Conservation (phyloP, 305 asterid genomes). For the Solanum hybrid region DNA sequence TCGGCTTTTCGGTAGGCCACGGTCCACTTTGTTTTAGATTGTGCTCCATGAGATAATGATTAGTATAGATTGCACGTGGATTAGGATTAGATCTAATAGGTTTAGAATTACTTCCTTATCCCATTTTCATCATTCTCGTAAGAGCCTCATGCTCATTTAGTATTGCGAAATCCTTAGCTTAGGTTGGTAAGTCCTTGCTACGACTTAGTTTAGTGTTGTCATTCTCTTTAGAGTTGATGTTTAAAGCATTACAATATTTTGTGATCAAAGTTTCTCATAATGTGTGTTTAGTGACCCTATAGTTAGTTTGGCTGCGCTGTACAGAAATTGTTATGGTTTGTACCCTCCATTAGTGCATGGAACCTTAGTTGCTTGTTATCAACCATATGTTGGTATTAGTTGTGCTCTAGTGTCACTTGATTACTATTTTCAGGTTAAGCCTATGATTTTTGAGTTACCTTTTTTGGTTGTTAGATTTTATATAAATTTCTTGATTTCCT, state of each 20-base stretch:
- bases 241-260: background rate
- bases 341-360: background rate
- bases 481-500: no score
- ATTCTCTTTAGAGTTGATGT: background rate
- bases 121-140: background rate
- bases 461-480: background rate
- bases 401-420: background rate
- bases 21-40: background rate
- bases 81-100: background rate
- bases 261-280: background rate
- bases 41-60: background rate
- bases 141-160: no score
- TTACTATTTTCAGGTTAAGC: background rate
- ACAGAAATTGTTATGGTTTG: background rate
- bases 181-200: background rate
- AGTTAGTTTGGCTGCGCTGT: background rate
- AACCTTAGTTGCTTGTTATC: background rate
- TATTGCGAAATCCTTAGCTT: no score
- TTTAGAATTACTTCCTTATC: background rate
- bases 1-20: background rate
- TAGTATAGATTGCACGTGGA: background rate
- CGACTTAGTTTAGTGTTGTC: background rate
- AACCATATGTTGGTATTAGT: background rate
- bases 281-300: background rate
- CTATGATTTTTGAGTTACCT: background rate